phyloP scores from a whole-genome alignment of 2,329 filamentous ascomycete species.

The Periconia digitata region DNA sequence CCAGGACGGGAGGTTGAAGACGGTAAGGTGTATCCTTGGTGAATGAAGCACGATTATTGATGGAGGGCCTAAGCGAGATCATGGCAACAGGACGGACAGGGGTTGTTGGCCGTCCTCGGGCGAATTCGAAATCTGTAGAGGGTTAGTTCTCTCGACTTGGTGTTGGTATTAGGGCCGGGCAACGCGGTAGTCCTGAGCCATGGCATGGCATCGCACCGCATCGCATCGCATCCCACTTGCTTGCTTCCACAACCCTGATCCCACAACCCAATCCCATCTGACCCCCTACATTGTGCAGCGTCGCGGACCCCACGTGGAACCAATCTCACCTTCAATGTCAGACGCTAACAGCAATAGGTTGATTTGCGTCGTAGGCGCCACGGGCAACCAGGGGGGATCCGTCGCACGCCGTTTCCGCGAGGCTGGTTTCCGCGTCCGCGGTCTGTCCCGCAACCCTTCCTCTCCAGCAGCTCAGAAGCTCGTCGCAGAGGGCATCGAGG shows the following conservation, averaged over 20 bases:
- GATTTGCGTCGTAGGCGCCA: conserved; percentile 27
- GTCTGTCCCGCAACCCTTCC: conserved; percentile 47
- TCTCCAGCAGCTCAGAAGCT: conserved; percentile 22
- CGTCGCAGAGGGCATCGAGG: conserved; percentile 37
- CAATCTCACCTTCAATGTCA: neutral
- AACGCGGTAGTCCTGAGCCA: too few relatives aligned
- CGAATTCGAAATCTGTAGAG: neutral
- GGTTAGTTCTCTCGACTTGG: neutral
- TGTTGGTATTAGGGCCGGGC: neutral
- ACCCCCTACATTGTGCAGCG: too few relatives aligned
- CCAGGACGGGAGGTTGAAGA: neutral
- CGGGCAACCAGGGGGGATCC: conserved; percentile 28
- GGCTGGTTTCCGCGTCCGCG: conserved; percentile 52
- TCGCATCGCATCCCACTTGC: neutral
- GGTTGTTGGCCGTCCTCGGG: too few relatives aligned
- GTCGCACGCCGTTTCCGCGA: conserved; percentile 40
- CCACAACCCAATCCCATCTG: neutral
- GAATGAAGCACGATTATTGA: too few relatives aligned
- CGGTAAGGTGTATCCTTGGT: neutral
- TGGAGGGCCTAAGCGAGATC: too few relatives aligned
- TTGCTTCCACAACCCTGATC: neutral
- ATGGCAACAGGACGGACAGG: too few relatives aligned
- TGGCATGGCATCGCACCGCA: too few relatives aligned
- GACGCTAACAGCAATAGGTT: conserved; percentile 14
- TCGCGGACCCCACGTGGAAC: neutral